Evolutionary conservation across 441 rosid genomes (phyloP), one percentile per base, ranked within the genome.

Genomic region (Populus trichocarpa): DNA sequence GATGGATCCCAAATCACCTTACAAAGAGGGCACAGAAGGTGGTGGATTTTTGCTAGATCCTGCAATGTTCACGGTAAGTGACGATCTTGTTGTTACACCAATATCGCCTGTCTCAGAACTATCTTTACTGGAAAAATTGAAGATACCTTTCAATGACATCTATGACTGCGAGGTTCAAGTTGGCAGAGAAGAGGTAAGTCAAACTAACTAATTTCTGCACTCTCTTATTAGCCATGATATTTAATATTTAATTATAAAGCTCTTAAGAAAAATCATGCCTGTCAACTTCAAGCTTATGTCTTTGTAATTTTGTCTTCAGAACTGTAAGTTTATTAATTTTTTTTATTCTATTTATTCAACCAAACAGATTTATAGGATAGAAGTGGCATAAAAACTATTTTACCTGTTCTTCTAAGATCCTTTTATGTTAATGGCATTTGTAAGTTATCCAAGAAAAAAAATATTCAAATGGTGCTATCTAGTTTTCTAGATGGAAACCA

Each of bases 51-150:
- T 78, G 26, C 33, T 2, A 4, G 68, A 73, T 72, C 74, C 80
- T 3, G 71, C 78, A 65, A 70, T 65, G 76, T 81, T 83, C 65
- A 75, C 65, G 2, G 61, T 83, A 57, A 81, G 74, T 3, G 81
- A 80, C 53, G 33, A 80, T 70, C 46, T 80, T 66, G 42, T 40
- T n/a, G 59, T 73, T 33, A 65, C 69, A 38, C 80, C 72, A 10
- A 69, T 73, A 18, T 78, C 84, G 6, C 26, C 72, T 0, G 0
- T 73, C 46, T 80, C 53, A 53, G 57, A 36, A 23, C 26, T 80
- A 11, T 69, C 59, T n/a, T 1, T 75, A 65, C 20, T 78, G 18
- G 70, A 26, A 23, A 73, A 69, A 46, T 64, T 72, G 78, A 64
- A 69, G 12, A 61, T 75, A 68, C 42, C 83, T 68, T 61, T 77